Conservation (phyloP, 208 protist genomes). For the Leishmania gerbilli region DNA sequence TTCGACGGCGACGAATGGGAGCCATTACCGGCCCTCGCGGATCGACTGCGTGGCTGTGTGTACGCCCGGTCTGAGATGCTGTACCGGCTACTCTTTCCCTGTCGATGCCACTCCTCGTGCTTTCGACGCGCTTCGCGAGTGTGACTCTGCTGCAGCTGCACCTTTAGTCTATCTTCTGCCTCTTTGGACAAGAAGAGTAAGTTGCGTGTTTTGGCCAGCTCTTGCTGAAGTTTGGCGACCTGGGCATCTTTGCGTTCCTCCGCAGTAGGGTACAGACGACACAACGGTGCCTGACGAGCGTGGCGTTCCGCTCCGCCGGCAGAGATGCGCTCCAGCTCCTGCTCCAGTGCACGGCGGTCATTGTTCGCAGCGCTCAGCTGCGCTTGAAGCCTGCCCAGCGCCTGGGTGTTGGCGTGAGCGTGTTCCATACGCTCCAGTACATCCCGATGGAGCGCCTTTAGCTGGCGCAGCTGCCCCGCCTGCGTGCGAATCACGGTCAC, state of each 20-base stretch:
- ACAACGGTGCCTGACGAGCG: background rate
- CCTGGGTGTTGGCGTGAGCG: background rate
- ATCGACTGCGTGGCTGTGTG: constrained; percentile 15
- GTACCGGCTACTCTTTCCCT: constrained; percentile 8
- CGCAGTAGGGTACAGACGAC: constrained; percentile 10
- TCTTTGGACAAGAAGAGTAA: constrained; percentile 40
- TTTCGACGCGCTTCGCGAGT: constrained; percentile 32
- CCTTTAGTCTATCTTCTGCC: constrained; percentile 37
- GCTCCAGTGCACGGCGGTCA: constrained; percentile 31
- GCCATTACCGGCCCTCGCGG: constrained; percentile 3
- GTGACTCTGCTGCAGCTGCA: constrained; percentile 48
- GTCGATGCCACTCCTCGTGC: constrained; percentile 21
- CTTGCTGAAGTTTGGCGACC: constrained; percentile 57
- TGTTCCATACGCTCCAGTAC: constrained; percentile 23
- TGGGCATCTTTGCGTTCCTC: constrained; percentile 38
- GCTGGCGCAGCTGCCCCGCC: constrained; percentile 41
- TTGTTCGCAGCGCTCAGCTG: constrained; percentile 22
- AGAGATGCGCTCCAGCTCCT: constrained; percentile 16
- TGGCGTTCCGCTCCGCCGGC: background rate
- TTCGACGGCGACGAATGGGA: background rate
- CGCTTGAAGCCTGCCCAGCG: constrained; percentile 6
- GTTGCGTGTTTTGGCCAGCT: constrained; percentile 65
- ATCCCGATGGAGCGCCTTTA: constrained; percentile 35
- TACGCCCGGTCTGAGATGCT: background rate
- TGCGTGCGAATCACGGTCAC: constrained; percentile 53